A percentile compares a stretch with the other conserved stretches of the same genome.
These are phyloP conservation scores for Oryza coarctata DNA, from an alignment of 176 grass and related monocot species.

Conservation along the genomic window DNA sequence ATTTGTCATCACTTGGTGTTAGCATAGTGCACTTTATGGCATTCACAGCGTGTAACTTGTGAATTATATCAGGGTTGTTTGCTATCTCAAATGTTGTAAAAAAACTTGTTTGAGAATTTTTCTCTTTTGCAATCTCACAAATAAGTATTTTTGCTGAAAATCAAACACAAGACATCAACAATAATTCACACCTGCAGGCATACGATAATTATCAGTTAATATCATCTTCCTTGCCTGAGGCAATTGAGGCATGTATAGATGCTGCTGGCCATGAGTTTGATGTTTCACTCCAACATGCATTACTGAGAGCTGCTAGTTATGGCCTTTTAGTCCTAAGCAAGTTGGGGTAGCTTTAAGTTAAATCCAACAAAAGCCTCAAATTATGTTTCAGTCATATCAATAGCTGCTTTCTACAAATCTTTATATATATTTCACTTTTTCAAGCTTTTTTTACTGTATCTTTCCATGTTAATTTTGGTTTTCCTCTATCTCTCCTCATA, in stretches of 20 bases:
- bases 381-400: no score
- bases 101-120: constrained; percentile 10
- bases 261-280: constrained; percentile 95
- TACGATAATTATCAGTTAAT: constrained; percentile 93
- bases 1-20: constrained; percentile 12
- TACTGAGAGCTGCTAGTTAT: constrained; percentile 88
- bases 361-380: no score
- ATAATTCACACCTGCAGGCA: constrained; percentile 51
- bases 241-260: constrained; percentile 89
- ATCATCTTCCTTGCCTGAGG: constrained; percentile 70
- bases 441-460: no score
- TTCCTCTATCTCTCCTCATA: no score
- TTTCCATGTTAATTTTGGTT: no score
- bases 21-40: constrained; percentile 26
- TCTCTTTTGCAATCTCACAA: constrained; percentile 16
- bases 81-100: background rate
- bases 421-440: no score
- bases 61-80: constrained; percentile 14
- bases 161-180: constrained; percentile 7
- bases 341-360: no score
- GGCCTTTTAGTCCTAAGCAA: no score
- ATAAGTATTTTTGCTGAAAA: constrained; percentile 23
- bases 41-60: background rate
- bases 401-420: no score
- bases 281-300: constrained; percentile 78